Base-by-base conservation (phyloP, 768 basidiomycete genomes). In the Psilocybe tampanensis region DNA sequence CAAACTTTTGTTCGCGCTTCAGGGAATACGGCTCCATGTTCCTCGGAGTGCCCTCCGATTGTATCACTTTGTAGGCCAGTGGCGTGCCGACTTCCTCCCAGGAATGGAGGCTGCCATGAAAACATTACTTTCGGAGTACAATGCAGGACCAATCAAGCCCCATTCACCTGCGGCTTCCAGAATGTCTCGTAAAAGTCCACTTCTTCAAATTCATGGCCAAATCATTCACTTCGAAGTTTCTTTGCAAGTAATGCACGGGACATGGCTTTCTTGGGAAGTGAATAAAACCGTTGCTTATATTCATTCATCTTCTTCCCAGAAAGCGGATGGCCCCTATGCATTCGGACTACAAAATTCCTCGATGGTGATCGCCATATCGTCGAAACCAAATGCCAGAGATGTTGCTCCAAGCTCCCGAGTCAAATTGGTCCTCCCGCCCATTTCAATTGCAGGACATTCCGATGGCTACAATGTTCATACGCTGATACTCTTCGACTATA, bases 221-320 rank as follows among this genome's bases (percentile, higher is more conserved):
- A 54, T 92, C 8, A 64, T 69, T 4, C 80, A 79, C 19, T 66
- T 86, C 21, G 80, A 81, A 22, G 75, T 92, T 8, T 82, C 84
- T 3, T 79, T 94, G 6, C 92, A 93, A 64, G 86, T 94, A 39
- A 92, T 94, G 88, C 90, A 87, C 58, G 91, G 90, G 18, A 94
- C 91, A 1, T 94, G 92, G 92, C 70, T 94, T 29, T 86, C 89
- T 8, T 92, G 87, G 89, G 82, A 86, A 55, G 71, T 85, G 19
- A 74, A 80, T 54, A 73, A 85, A 49, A 78, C 75, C 0, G 70
- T 83, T 8, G 70, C 69, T 1, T 85, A 85, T 63, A 39, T 80
- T 24, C 76, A 80, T 42, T 80, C 77, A 22, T 69, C 76, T 0
- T 68, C 68, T 15, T 53, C 66, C 24, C 66, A 66, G 17, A 60